Percentiles rank a stretch among this genome's conserved stretches.
Evolutionary conservation across 257 asterid genomes (phyloP).

Genomic region (Solanum chmielewskii): DNA sequence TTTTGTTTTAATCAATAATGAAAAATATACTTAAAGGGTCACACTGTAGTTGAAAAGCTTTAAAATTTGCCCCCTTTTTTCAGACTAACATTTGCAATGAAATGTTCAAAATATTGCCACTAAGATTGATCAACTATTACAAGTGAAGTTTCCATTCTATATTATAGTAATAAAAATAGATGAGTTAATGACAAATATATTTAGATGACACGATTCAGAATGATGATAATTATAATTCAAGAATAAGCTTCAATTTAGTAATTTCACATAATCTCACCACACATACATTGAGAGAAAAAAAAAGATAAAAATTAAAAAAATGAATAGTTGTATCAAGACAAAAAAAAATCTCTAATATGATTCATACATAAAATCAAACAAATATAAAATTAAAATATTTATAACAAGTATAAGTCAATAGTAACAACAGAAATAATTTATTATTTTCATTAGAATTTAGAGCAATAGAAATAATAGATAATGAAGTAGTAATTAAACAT

Average conservation of each 20-base stretch:
- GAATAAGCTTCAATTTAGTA: too few species aligned
- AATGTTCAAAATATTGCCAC: neutral
- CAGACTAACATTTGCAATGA: neutral
- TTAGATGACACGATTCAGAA: neutral
- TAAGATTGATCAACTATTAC: neutral
- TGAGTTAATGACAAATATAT: too few species aligned
- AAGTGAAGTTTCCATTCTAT: neutral
- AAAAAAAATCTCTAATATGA: too few species aligned
- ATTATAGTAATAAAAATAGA: too few species aligned
- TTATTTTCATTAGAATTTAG: neutral
- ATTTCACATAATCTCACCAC: too few species aligned
- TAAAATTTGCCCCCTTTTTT: too few species aligned
- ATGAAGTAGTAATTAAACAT: neutral
- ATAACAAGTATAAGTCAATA: neutral
- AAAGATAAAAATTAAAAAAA: too few species aligned
- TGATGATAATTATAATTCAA: neutral
- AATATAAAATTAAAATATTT: neutral
- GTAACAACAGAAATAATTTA: too few species aligned
- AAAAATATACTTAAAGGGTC: neutral
- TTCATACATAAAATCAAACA: neutral
- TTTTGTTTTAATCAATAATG: neutral
- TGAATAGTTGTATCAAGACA: too few species aligned
- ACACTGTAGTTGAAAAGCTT: neutral
- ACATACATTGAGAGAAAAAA: too few species aligned
- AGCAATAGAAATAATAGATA: neutral